These are phyloP conservation scores for Euptelea pleiosperma DNA, from an alignment of 164 flowering plant genomes.

Conservation along the genomic window DNA sequence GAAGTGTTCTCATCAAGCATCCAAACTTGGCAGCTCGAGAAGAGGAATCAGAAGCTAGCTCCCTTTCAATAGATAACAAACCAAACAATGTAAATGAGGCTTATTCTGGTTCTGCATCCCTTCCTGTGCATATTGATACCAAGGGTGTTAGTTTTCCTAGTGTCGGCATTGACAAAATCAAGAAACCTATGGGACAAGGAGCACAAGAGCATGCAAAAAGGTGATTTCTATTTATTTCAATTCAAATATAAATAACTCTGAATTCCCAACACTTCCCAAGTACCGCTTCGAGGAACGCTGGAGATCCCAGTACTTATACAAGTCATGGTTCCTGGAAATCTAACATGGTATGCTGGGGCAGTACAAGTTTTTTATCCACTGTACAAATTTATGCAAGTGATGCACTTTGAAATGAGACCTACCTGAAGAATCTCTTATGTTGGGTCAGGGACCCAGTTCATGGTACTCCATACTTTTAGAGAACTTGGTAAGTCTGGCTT, in stretches of 20 bases:
- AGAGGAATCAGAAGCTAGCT: slow-evolving; percentile 97
- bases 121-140: slow-evolving; percentile 38
- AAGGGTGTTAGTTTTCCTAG: slow-evolving; percentile 30
- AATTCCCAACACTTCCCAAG: neutral
- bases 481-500: neutral
- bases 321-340: too few relatives aligned
- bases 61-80: slow-evolving; percentile 76
- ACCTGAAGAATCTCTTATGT: neutral
- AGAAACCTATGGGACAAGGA: slow-evolving; percentile 33
- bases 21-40: slow-evolving; percentile 66
- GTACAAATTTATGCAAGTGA: too few relatives aligned
- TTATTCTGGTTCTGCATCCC: slow-evolving; percentile 37
- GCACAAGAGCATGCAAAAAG: slow-evolving; percentile 45
- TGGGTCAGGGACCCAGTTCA: neutral
- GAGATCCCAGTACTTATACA: too few relatives aligned
- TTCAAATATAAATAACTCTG: neutral
- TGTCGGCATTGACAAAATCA: slow-evolving; percentile 27
- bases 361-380: too few relatives aligned
- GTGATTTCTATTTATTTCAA: slow-evolving; percentile 21
- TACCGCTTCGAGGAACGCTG: neutral
- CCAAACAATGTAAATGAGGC: slow-evolving; percentile 36
- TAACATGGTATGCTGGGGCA: too few relatives aligned
- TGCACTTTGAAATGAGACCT: neutral
- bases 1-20: slow-evolving; percentile 83
- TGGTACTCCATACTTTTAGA: slow-evolving; percentile 2